Base-by-base conservation (phyloP, 2,329 filamentous ascomycete genomes). In the Paecilomyces variotii region DNA sequence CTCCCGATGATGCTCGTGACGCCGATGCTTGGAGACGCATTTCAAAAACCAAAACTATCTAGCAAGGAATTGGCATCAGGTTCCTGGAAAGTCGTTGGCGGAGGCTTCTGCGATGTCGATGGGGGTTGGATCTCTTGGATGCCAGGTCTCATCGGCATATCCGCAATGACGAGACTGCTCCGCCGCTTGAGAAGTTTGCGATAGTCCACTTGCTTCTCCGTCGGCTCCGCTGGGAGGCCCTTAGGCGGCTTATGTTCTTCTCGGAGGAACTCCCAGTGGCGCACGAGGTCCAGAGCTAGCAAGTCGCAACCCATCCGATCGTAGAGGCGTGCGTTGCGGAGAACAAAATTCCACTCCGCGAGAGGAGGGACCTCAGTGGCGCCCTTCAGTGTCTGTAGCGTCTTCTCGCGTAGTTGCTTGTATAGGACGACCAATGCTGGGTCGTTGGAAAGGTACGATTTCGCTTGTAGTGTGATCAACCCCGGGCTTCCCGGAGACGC, bases 271-370 rank as follows among this genome's bases (percentile, higher is more conserved):
- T 72, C 80, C 89, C 87, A 79, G 56, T 74, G 72, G 24, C 72
- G 69, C 11, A 78, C 88, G 4, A 97, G 78, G 67, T 95, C 90
- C 3, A 97, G 78, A 0, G 92, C 94, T 0, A 97, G 82, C 7
- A 96, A 74, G 72, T 97, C 93, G 69, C 94, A 96, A 2, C 94
- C 93, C 92, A 94, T 97, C 7, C 90, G 87, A 71, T 89, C 88
- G 69, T 92, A 97, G 19, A 94, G 79, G 57, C 86, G 82, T 14
- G 91, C 90, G 56, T 90, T 96, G 65, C 94, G 90, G 25, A 96
- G 78, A 0, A 97, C 86, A 70, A 97, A 96, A 32, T 89, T 85
- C 89, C 90, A 96, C 74, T 97, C 92, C 3, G 87, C 86, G 61
- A 83, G 84, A 0, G 89, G 87, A 2, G 86, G 87, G 19, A 96